A percentile compares a stretch with the other conserved stretches of the same genome.
Evolutionary conservation across 2,329 filamentous ascomycete genomes (phyloP).

Genomic region (Anthostomella pinea): DNA sequence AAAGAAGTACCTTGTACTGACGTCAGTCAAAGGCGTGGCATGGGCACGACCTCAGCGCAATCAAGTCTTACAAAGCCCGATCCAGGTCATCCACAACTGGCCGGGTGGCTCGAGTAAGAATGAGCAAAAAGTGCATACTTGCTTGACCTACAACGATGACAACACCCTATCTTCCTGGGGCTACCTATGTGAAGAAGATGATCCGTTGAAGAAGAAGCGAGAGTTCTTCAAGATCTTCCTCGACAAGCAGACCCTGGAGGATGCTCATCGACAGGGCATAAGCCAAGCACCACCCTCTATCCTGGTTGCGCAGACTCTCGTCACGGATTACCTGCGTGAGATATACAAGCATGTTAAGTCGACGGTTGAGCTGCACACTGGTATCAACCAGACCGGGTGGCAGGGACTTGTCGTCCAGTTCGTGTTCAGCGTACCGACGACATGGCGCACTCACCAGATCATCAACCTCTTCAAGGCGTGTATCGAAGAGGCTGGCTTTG

Average conservation of each 20-base stretch:
- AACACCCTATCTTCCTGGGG: slow-evolving; percentile 49
- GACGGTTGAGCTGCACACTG: slow-evolving; percentile 40
- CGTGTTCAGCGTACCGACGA: slow-evolving; percentile 56
- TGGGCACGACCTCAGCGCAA: slow-evolving; percentile 31
- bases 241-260: slow-evolving; percentile 42
- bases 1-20: slow-evolving; percentile 41
- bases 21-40: slow-evolving; percentile 34
- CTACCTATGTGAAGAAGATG: slow-evolving; percentile 47
- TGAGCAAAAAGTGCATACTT: slow-evolving; percentile 54
- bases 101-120: slow-evolving; percentile 50
- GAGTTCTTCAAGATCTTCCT: slow-evolving; percentile 58
- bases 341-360: slow-evolving; percentile 49
- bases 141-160: slow-evolving; percentile 45
- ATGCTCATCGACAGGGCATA: slow-evolving; percentile 42
- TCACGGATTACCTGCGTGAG: slow-evolving; percentile 46
- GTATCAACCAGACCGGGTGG: slow-evolving; percentile 40
- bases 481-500: slow-evolving; percentile 48
- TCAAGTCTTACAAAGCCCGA: slow-evolving; percentile 36
- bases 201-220: slow-evolving; percentile 34
- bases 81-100: slow-evolving; percentile 51
- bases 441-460: slow-evolving; percentile 48
- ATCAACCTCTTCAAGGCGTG: slow-evolving; percentile 50
- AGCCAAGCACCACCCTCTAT: slow-evolving; percentile 40
- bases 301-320: slow-evolving; percentile 43
- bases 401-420: slow-evolving; percentile 46